Percentiles rank a stretch among this genome's conserved stretches.
Evolutionary conservation across 2,329 filamentous ascomycete genomes (phyloP).

Genomic region (Ceratocystis diversiconidia): DNA sequence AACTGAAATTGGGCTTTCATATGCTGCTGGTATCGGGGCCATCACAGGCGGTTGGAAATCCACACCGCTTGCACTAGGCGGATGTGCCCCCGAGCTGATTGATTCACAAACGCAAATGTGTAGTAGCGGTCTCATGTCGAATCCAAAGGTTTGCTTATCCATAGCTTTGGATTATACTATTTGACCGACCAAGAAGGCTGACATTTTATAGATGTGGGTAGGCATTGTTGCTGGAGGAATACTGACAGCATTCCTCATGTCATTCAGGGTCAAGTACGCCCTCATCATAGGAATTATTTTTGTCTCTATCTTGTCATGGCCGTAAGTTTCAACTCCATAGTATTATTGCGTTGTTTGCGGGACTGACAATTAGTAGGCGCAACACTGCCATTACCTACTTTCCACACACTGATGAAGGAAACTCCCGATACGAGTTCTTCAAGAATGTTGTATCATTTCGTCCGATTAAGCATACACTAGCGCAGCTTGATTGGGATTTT

Average conservation of each 20-base stretch:
- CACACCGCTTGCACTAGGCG: conserved; percentile 64
- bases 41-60: conserved; percentile 52
- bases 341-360: not conserved
- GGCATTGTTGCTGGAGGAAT: conserved; percentile 70
- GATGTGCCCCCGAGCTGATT: conserved; percentile 47
- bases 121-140: conserved; percentile 54
- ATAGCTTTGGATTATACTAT: not conserved
- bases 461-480: conserved; percentile 49
- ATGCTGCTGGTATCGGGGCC: conserved; percentile 68
- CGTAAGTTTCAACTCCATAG: conserved; percentile 31
- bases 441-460: conserved; percentile 57
- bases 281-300: conserved; percentile 60
- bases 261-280: conserved; percentile 60
- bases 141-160: conserved; percentile 42
- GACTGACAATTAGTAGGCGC: conserved; percentile 32
- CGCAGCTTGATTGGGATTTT: conserved; percentile 53
- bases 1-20: conserved; percentile 54
- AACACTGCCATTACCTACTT: conserved; percentile 60
- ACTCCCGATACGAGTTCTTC: conserved; percentile 57
- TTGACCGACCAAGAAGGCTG: not conserved
- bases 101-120: conserved; percentile 36
- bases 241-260: conserved; percentile 66
- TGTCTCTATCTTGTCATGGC: conserved; percentile 63
- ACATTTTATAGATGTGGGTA: conserved; percentile 56
- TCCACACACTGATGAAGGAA: conserved; percentile 48